Percentiles rank a stretch among this genome's conserved stretches.
These are phyloP conservation scores for Mortierella sp. DNA, from an alignment of 371 early-diverging fungal species.

Conservation along the genomic window DNA sequence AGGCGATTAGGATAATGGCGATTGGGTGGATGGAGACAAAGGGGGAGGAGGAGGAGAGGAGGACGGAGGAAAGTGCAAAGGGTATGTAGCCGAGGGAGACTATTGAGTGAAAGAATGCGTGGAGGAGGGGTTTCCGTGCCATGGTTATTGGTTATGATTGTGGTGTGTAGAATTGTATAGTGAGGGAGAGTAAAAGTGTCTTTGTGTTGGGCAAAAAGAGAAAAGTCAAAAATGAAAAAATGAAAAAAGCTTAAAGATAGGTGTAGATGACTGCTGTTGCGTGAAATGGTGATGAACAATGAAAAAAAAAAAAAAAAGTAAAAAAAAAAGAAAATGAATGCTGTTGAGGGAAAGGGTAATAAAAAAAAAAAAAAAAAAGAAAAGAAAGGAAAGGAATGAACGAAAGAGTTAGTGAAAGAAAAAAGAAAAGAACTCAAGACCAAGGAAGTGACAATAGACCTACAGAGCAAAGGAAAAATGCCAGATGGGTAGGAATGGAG, in stretches of 20 bases:
- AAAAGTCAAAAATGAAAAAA: not conserved
- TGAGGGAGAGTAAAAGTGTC: not conserved
- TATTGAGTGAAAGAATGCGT: slow-evolving; percentile 23
- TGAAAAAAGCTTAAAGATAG: not conserved
- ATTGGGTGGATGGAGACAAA: slow-evolving; percentile 11
- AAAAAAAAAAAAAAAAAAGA: not conserved
- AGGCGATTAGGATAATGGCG: slow-evolving; percentile 20
- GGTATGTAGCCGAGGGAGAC: slow-evolving; percentile 23
- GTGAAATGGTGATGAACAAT: too few species aligned
- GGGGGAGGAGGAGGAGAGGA: slow-evolving; percentile 15
- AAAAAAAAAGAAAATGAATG: not conserved
- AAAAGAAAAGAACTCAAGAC: not conserved
- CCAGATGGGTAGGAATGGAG: slow-evolving; percentile 14
- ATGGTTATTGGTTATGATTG: not conserved
- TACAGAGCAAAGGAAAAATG: not conserved
- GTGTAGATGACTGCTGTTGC: not conserved
- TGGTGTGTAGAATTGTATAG: not conserved
- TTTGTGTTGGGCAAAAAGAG: not conserved
- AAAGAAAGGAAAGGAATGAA: not conserved
- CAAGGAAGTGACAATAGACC: not conserved
- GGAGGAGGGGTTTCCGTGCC: slow-evolving; percentile 15
- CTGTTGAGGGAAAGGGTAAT: not conserved
- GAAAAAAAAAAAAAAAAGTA: not conserved
- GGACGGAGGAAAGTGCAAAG: slow-evolving; percentile 18
- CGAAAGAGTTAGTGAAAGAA: not conserved